phyloP scores from a whole-genome alignment of 345 rosid genomes.

The Brassica rapa region DNA sequence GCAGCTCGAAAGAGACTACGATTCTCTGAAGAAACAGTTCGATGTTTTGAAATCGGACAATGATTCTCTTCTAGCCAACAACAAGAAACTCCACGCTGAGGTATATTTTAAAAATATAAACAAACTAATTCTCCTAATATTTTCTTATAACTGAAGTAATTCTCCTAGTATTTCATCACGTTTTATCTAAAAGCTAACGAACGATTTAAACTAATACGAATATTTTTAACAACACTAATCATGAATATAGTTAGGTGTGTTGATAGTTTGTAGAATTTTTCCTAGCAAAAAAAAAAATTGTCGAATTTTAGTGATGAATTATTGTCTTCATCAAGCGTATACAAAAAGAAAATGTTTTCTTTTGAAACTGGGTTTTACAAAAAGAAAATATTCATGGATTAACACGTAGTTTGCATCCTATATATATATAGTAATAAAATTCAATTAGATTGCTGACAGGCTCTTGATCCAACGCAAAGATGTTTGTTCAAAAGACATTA shows the following conservation, averaged over 20 bases:
- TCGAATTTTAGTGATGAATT: not conserved
- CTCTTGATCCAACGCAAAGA: constrained; percentile 56
- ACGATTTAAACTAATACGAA: not conserved
- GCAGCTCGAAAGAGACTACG: constrained; percentile 73
- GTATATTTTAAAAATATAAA: constrained; percentile 35
- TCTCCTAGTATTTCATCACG: not conserved
- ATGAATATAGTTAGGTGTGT: not conserved
- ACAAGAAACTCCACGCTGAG: constrained; percentile 65
- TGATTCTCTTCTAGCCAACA: constrained; percentile 64
- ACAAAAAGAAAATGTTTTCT: not conserved
- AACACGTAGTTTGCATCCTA: constrained; percentile 1
- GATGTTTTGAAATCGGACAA: constrained; percentile 65
- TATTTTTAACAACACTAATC: constrained; percentile 1
- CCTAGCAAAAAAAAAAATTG: not conserved
- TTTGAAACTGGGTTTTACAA: not conserved
- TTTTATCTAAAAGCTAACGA: not conserved
- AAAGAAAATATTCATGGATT: constrained; percentile 16
- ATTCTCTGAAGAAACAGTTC: constrained; percentile 61
- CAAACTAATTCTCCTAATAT: not conserved
- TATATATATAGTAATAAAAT: not conserved
- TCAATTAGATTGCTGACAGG: constrained; percentile 31
- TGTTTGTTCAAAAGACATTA: constrained; percentile 43
- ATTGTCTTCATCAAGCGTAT: constrained; percentile 6
- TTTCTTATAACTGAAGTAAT: too few relatives aligned
- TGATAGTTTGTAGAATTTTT: not conserved